A percentile compares a stretch with the other conserved stretches of the same genome.
Evolutionary conservation across 768 basidiomycete species (phyloP).

Genomic region (Russula compacta): DNA sequence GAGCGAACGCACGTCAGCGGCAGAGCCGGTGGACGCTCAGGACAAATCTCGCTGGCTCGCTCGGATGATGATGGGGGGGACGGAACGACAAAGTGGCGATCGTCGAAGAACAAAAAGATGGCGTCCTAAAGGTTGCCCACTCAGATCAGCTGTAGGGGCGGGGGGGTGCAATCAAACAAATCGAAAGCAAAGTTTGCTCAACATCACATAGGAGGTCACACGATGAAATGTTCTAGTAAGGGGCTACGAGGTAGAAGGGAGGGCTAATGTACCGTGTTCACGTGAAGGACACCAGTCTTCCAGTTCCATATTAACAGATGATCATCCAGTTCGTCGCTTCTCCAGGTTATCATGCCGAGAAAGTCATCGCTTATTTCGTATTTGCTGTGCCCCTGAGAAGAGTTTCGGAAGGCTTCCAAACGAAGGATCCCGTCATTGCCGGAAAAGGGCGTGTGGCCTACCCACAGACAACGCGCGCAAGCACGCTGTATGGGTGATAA

Average conservation of each 20-base stretch:
- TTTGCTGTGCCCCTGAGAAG: not conserved
- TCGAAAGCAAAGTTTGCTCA: not conserved
- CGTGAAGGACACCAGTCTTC: not conserved
- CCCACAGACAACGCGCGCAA: not conserved
- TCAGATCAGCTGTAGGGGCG: not conserved
- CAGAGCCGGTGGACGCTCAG: not conserved
- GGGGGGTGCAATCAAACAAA: too few relatives aligned
- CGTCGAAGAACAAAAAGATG: not conserved
- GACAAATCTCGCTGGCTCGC: not conserved
- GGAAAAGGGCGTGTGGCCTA: not conserved
- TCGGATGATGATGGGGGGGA: too few relatives aligned
- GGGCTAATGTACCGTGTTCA: not conserved
- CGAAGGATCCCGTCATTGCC: not conserved
- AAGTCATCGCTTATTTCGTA: not conserved
- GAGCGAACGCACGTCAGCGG: not conserved
- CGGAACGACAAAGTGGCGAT: not conserved
- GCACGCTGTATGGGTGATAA: not conserved
- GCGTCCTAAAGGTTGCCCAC: not conserved
- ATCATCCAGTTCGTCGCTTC: not conserved
- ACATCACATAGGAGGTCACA: not conserved
- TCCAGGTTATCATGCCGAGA: not conserved
- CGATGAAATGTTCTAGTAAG: not conserved
- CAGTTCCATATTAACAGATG: slow-evolving; percentile 3
- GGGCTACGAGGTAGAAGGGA: too few relatives aligned
- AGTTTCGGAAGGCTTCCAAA: not conserved